phyloP scores from a whole-genome alignment of 129 eudicot species.

The Chrysanthemum lavandulifolium region DNA sequence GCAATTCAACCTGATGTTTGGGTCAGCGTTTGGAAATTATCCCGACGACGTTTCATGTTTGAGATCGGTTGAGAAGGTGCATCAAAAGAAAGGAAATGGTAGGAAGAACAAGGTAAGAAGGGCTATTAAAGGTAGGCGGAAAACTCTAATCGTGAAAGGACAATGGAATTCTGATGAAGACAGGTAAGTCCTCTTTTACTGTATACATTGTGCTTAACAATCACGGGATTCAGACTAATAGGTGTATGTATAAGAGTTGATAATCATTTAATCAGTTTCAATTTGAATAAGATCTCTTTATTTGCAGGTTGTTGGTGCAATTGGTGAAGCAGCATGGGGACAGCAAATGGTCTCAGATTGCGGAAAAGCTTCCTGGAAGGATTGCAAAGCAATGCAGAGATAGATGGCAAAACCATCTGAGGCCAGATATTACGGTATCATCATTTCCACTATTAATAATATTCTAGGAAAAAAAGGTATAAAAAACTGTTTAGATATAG shows the following conservation, averaged over 20 bases:
- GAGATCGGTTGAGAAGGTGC: constrained; percentile 10
- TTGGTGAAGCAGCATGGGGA: constrained; percentile 53
- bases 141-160: constrained; percentile 41
- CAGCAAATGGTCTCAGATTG: constrained; percentile 60
- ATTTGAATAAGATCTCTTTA: not conserved
- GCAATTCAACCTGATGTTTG: constrained; percentile 27
- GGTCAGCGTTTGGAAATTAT: constrained; percentile 12
- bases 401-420: constrained; percentile 78
- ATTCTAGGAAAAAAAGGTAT: not conserved
- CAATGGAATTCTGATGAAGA: constrained; percentile 63
- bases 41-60: constrained; percentile 19
- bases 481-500: not conserved
- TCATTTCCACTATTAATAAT: not conserved
- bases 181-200: constrained; percentile 34
- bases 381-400: constrained; percentile 80
- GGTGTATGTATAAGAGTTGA: not conserved
- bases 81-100: constrained; percentile 17
- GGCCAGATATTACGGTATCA: constrained; percentile 66
- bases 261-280: not conserved
- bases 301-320: constrained; percentile 44
- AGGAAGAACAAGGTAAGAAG: constrained; percentile 13
- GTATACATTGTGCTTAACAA: not conserved
- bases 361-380: constrained; percentile 67
- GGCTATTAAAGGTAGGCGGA: constrained; percentile 19
- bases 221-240: no score